Conservation (phyloP, 257 asterid species). For the Echites panduratus region DNA sequence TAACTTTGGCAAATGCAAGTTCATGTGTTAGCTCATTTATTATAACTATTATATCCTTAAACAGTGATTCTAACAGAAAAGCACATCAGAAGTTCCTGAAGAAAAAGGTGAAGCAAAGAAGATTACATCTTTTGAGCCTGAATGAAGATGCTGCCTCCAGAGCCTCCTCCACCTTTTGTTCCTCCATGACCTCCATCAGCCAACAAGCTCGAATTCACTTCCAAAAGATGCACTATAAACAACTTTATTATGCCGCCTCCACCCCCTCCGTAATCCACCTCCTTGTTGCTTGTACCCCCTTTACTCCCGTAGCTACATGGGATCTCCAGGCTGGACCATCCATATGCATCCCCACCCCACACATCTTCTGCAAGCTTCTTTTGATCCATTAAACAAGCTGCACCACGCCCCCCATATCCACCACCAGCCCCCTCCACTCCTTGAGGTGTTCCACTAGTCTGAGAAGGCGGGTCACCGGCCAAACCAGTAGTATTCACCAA, state of each 20-base stretch:
- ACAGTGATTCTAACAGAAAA: background rate
- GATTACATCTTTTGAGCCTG: conserved; percentile 72
- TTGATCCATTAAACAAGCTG: conserved; percentile 65
- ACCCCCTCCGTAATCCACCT: conserved; percentile 92
- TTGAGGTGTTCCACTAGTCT: conserved; percentile 95
- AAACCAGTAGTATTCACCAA: conserved; percentile 72
- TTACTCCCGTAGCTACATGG: conserved; percentile 91
- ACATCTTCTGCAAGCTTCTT: conserved; percentile 80
- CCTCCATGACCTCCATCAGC: conserved; percentile 95
- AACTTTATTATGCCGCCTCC: conserved; percentile 88
- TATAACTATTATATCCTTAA: background rate
- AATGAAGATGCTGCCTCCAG: conserved; percentile 94
- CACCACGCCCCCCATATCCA: conserved; percentile 98
- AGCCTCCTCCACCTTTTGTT: conserved; percentile 90
- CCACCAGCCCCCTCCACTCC: conserved; percentile 96
- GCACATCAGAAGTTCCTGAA: background rate
- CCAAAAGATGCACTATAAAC: conserved; percentile 43
- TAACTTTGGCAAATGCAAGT: background rate
- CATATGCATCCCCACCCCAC: conserved; percentile 96
- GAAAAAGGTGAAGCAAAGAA: conserved; percentile 22
- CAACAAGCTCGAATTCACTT: conserved; percentile 79
- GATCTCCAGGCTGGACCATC: conserved; percentile 67
- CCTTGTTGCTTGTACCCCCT: conserved; percentile 82
- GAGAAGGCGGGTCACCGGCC: conserved; percentile 81
- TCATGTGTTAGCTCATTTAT: background rate